A percentile compares a stretch with the other conserved stretches of the same genome.
phyloP scores from a whole-genome alignment of 1,284 basidiomycete species.

The Sporisorium sorghi region DNA sequence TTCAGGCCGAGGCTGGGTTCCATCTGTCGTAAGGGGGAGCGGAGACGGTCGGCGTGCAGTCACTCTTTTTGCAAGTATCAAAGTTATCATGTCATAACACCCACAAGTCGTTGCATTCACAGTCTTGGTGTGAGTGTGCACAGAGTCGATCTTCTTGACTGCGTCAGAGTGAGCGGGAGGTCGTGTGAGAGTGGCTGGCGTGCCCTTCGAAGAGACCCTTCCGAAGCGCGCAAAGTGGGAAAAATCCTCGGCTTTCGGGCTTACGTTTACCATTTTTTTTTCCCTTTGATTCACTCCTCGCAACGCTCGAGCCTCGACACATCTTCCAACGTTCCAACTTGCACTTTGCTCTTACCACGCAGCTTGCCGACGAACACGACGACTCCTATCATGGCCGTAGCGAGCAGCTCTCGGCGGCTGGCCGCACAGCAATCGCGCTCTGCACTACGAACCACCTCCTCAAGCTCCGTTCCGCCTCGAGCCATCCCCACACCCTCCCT shows the following conservation, averaged over 20 bases:
- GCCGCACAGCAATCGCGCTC: constrained; percentile 5
- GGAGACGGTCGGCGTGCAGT: too few relatives aligned
- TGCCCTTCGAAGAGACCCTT: neutral
- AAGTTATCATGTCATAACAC: too few relatives aligned
- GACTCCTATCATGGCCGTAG: constrained; percentile 2
- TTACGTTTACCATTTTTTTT: neutral
- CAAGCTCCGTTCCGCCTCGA: neutral
- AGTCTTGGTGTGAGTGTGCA: too few relatives aligned
- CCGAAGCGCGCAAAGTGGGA: neutral
- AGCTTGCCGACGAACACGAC: neutral
- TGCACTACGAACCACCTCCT: neutral
- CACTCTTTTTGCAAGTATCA: too few relatives aligned
- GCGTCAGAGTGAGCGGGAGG: neutral
- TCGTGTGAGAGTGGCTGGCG: constrained; percentile 4
- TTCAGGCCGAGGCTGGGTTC: constrained; percentile 65
- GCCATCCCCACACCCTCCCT: neutral
- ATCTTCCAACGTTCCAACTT: neutral
- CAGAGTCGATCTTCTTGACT: neutral
- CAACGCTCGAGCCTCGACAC: constrained; percentile 1
- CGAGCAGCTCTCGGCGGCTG: constrained; percentile 7
- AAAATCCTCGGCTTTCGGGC: constrained; percentile 32
- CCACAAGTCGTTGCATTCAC: too few relatives aligned
- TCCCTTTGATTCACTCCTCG: too few relatives aligned
- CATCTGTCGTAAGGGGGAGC: constrained; percentile 57
- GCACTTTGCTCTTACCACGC: neutral